Evolutionary conservation across 2,329 filamentous ascomycete genomes (phyloP).

Genomic region (Epichloe amarillans): DNA sequence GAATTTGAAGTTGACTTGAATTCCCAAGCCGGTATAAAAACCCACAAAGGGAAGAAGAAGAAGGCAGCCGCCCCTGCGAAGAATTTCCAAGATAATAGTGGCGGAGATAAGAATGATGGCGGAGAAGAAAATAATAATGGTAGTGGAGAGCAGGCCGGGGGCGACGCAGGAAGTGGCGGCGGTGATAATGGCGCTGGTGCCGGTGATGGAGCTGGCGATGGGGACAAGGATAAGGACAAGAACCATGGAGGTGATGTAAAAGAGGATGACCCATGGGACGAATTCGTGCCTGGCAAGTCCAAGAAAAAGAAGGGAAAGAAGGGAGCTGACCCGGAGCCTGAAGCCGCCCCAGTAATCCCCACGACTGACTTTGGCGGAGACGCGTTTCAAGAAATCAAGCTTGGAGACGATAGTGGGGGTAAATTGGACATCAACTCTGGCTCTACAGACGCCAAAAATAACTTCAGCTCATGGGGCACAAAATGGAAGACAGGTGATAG

Average conservation of each 20-base stretch:
- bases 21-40: slow-evolving; percentile 8
- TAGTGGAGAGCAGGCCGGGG: slow-evolving; percentile 5
- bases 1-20: slow-evolving; percentile 14
- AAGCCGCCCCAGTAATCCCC: slow-evolving; percentile 15
- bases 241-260: slow-evolving; percentile 24
- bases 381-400: slow-evolving; percentile 53
- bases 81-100: slow-evolving; percentile 5
- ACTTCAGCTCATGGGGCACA: slow-evolving; percentile 46
- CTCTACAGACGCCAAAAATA: slow-evolving; percentile 28
- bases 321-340: slow-evolving; percentile 14
- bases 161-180: not conserved
- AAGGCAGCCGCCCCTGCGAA: slow-evolving; percentile 7
- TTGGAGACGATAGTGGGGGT: slow-evolving; percentile 44
- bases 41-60: slow-evolving; percentile 10
- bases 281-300: slow-evolving; percentile 13
- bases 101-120: slow-evolving; percentile 1
- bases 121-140: slow-evolving; percentile 5
- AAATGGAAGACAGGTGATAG: slow-evolving; percentile 44
- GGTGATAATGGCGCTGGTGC: slow-evolving; percentile 1
- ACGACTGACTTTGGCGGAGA: slow-evolving; percentile 31
- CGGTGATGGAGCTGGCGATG: slow-evolving; percentile 2
- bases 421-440: slow-evolving; percentile 44
- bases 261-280: slow-evolving; percentile 21
- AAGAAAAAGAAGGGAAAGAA: slow-evolving; percentile 29
- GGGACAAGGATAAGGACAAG: slow-evolving; percentile 14